These are phyloP conservation scores for Gelatoporia subvermispora DNA, from an alignment of 768 basidiomycete genomes.

Conservation along the genomic window DNA sequence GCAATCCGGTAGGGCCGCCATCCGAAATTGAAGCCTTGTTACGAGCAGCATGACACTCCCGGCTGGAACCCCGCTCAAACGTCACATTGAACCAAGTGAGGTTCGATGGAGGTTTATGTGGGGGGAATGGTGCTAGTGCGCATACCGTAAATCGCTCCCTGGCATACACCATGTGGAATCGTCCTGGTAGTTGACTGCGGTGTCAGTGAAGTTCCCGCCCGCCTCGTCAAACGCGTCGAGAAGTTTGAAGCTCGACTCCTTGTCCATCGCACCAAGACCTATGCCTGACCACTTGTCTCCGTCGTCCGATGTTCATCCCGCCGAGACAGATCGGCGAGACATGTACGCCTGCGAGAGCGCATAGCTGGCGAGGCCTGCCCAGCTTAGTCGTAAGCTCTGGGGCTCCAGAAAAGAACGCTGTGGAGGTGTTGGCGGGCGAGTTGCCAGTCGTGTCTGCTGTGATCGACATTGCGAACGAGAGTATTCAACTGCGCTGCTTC, in stretches of 20 bases:
- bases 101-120: constrained; percentile 40
- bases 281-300: constrained; percentile 30
- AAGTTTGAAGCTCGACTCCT: constrained; percentile 34
- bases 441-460: too few species aligned
- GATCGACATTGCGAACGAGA: too few species aligned
- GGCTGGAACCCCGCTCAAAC: too few species aligned
- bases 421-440: too few species aligned
- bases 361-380: neutral
- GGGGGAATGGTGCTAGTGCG: constrained; percentile 33
- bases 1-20: too few species aligned
- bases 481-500: too few species aligned
- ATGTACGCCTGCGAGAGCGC: neutral
- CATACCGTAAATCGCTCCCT: constrained; percentile 46
- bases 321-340: constrained; percentile 30
- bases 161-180: constrained; percentile 32
- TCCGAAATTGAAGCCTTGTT: too few species aligned
- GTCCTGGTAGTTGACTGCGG: constrained; percentile 35
- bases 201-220: constrained; percentile 44
- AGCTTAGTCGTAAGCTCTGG: constrained; percentile 3
- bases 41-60: too few species aligned
- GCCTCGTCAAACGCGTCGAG: constrained; percentile 40
- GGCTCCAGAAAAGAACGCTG: constrained; percentile 6
- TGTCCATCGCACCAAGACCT: constrained; percentile 29
- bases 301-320: constrained; percentile 34
- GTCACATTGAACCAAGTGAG: too few species aligned